Conservation (phyloP, 2,329 filamentous ascomycete species). For the Escovopsis sp. region DNA sequence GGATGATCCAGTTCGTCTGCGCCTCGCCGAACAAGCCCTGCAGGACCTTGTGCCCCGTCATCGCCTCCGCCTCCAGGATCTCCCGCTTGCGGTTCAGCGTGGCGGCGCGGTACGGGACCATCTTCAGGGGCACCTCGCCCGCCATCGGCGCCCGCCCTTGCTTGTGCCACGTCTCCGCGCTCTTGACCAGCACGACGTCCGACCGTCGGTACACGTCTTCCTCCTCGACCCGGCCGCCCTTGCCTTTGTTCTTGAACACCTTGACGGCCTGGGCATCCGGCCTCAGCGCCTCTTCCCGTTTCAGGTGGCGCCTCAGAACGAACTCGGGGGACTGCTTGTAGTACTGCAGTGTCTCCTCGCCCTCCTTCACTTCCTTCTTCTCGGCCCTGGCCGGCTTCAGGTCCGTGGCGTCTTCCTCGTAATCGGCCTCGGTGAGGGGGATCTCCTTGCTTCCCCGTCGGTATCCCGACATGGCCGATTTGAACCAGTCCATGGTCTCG, state of each 20-base stretch:
- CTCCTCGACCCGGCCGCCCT: conserved; percentile 50
- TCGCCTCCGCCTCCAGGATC: conserved; percentile 69
- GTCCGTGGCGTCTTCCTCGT: conserved; percentile 64
- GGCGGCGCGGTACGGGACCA: conserved; percentile 79
- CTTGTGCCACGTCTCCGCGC: conserved; percentile 94
- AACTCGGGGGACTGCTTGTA: conserved; percentile 80
- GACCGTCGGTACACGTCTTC: conserved; percentile 69
- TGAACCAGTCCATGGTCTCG: conserved; percentile 81
- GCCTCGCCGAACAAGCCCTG: conserved; percentile 73
- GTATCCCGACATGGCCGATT: conserved; percentile 63
- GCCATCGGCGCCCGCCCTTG: conserved; percentile 65
- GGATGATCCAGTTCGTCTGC: conserved; percentile 94
- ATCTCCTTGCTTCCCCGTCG: conserved; percentile 29
- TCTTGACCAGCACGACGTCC: conserved; percentile 76
- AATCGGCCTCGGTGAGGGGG: conserved; percentile 56
- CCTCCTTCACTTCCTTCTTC: conserved; percentile 58
- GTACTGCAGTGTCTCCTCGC: conserved; percentile 71
- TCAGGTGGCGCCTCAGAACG: conserved; percentile 71
- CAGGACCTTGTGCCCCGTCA: conserved; percentile 67
- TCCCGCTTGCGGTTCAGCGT: conserved; percentile 78
- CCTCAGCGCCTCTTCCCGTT: conserved; percentile 77
- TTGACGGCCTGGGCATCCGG: conserved; percentile 55
- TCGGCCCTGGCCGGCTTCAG: conserved; percentile 58
- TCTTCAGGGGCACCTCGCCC: conserved; percentile 66
- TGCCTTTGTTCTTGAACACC: conserved; percentile 59